A percentile compares a stretch with the other conserved stretches of the same genome.
Conservation (phyloP, 176 grass and related monocot species). For the Cocos nucifera region DNA sequence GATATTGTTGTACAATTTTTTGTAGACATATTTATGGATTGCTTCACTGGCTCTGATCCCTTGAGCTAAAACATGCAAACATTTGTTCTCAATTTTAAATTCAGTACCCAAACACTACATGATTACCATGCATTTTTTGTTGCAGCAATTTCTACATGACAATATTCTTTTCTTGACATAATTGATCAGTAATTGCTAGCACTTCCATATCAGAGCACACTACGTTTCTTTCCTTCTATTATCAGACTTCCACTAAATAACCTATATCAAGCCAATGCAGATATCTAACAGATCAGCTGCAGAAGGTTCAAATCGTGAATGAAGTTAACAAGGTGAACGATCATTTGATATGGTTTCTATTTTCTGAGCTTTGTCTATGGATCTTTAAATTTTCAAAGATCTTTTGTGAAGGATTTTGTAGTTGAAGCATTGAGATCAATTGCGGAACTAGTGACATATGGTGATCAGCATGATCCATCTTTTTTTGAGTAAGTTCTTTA, state of each 20-base stretch:
- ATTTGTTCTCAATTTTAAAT: too few relatives aligned
- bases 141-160: too few relatives aligned
- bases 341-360: neutral
- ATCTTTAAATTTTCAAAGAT: constrained; percentile 17
- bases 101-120: too few relatives aligned
- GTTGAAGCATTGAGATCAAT: constrained; percentile 97
- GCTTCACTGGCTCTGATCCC: too few relatives aligned
- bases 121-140: too few relatives aligned
- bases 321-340: constrained; percentile 78
- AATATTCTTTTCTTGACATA: too few relatives aligned
- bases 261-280: constrained; percentile 24
- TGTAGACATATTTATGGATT: too few relatives aligned
- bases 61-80: too few relatives aligned
- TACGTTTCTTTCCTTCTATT: constrained; percentile 22
- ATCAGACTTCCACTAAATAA: neutral
- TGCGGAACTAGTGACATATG: constrained; percentile 92
- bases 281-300: constrained; percentile 93
- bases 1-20: too few relatives aligned
- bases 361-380: constrained; percentile 14
- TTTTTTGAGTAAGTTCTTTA: constrained; percentile 83
- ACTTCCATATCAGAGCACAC: neutral
- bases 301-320: constrained; percentile 81
- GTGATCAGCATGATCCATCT: constrained; percentile 77
- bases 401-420: constrained; percentile 74
- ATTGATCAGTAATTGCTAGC: neutral